These are phyloP conservation scores for Gelatoporia subvermispora DNA, from an alignment of 768 basidiomycete genomes.

Conservation along the genomic window DNA sequence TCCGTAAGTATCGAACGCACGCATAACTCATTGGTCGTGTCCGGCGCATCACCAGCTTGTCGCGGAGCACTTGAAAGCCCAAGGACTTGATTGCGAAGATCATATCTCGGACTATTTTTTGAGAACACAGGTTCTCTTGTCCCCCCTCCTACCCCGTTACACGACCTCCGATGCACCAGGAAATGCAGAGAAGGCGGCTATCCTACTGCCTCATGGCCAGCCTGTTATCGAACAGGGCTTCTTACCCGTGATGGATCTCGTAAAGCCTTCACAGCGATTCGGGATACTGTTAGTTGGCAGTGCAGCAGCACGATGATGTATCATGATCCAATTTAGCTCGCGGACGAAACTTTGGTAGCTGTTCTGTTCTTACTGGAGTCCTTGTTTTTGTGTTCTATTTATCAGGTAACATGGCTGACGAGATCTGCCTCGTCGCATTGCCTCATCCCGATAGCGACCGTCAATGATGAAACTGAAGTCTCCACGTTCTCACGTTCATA, in stretches of 20 bases:
- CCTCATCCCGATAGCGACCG: too few relatives aligned
- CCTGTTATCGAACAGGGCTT: conserved; percentile 51
- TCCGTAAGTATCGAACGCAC: too few relatives aligned
- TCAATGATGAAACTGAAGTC: background rate
- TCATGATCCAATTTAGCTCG: too few relatives aligned
- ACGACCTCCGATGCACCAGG: background rate
- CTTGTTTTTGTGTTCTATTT: too few relatives aligned
- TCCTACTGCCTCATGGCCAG: conserved; percentile 47
- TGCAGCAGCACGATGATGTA: conserved; percentile 24
- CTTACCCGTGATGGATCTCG: conserved; percentile 56
- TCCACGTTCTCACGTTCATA: background rate
- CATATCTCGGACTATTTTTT: conserved; percentile 39
- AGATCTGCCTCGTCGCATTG: background rate
- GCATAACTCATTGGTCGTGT: too few relatives aligned
- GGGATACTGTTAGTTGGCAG: conserved; percentile 65
- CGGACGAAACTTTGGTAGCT: conserved; percentile 1
- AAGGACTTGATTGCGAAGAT: conserved; percentile 1
- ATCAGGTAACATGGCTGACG: background rate
- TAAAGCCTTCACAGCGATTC: conserved; percentile 70
- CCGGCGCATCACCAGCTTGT: too few relatives aligned
- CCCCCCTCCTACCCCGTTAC: conserved; percentile 45
- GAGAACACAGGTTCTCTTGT: conserved; percentile 59
- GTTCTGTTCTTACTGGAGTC: background rate
- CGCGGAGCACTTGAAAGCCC: background rate
- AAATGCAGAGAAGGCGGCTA: conserved; percentile 24